Conservation (phyloP, 352 stramenopile species). For the Globisporangium canariense region DNA sequence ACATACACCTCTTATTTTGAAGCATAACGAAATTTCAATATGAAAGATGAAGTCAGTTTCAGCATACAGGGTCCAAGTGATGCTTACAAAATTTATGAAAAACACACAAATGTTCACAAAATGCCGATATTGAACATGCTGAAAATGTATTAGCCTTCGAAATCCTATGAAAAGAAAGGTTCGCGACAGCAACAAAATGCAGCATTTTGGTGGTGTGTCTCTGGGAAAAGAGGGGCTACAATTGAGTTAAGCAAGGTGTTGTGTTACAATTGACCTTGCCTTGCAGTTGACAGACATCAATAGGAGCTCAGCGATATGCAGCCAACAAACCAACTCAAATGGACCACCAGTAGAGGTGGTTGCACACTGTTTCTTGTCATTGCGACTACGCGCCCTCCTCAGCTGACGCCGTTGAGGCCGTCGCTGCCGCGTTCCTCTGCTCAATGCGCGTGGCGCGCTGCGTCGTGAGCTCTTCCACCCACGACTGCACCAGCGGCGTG, state of each 20-base stretch:
- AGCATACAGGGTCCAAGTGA: too few relatives aligned
- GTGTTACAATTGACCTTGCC: too few relatives aligned
- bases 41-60: too few relatives aligned
- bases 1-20: too few relatives aligned
- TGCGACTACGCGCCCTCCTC: neutral
- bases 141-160: neutral
- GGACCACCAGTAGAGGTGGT: too few relatives aligned
- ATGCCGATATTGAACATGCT: neutral
- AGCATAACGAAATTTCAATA: too few relatives aligned
- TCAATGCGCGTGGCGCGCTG: constrained; percentile 44
- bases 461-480: constrained; percentile 56
- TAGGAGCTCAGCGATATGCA: too few relatives aligned
- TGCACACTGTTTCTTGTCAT: neutral
- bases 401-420: constrained; percentile 2
- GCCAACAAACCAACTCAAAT: too few relatives aligned
- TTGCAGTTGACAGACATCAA: too few relatives aligned
- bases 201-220: constrained; percentile 9
- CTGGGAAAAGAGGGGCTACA: neutral
- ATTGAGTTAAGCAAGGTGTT: neutral
- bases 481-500: constrained; percentile 78
- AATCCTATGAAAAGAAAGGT: too few relatives aligned
- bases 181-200: neutral
- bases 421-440: neutral
- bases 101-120: too few relatives aligned
- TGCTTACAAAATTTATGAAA: too few relatives aligned